These are phyloP conservation scores for Cyclotella cryptica DNA, from an alignment of 108 stramenopile genomes.

Conservation along the genomic window DNA sequence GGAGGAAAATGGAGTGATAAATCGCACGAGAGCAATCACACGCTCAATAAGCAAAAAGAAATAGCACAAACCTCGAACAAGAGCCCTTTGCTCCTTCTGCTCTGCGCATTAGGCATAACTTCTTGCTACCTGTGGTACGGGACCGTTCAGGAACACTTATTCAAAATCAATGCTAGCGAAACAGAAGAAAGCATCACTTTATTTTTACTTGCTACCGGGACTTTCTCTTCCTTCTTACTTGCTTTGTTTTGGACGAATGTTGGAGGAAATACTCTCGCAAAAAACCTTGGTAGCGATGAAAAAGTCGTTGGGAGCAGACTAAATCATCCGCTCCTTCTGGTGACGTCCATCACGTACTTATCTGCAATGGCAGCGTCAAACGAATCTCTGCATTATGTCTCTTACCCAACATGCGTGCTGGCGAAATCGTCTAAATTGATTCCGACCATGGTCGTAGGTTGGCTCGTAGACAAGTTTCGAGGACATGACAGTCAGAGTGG, in stretches of 20 bases:
- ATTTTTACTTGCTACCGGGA: slow-evolving; percentile 71
- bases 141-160: slow-evolving; percentile 76
- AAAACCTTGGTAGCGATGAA: background rate
- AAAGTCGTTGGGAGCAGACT: slow-evolving; percentile 20
- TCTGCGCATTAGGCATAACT: slow-evolving; percentile 81
- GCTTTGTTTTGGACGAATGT: slow-evolving; percentile 66
- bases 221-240: slow-evolving; percentile 68
- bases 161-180: slow-evolving; percentile 31
- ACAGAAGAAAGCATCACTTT: slow-evolving; percentile 64
- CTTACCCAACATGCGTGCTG: slow-evolving; percentile 92
- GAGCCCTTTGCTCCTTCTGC: slow-evolving; percentile 43
- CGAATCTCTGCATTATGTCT: slow-evolving; percentile 82
- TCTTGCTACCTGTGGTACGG: slow-evolving; percentile 83
- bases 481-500: slow-evolving; percentile 1
- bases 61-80: background rate
- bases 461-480: slow-evolving; percentile 58
- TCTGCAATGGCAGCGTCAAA: slow-evolving; percentile 83
- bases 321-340: slow-evolving; percentile 54
- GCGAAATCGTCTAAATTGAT: slow-evolving; percentile 96
- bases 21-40: background rate
- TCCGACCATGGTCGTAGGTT: slow-evolving; percentile 90
- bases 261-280: slow-evolving; percentile 11
- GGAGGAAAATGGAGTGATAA: background rate
- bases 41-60: background rate
- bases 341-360: slow-evolving; percentile 68